Evolutionary conservation across 2,329 filamentous ascomycete genomes (phyloP), one percentile per base, ranked within the genome.

Genomic region (Curvularia hawaiiensis): DNA sequence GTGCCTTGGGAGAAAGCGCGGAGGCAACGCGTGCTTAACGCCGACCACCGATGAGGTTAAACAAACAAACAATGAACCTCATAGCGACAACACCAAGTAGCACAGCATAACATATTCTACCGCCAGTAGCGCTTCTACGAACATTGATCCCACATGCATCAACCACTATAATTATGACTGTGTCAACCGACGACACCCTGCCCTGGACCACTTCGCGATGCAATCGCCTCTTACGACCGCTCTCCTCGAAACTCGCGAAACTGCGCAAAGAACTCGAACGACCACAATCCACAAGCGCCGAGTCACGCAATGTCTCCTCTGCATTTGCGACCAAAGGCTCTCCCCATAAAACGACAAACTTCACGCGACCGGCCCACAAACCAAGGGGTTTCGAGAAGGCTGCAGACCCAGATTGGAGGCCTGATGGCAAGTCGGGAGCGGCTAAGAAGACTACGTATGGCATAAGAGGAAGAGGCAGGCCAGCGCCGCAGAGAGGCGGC

Each of bases 151-250:
- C 43, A 35, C 47, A 71, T 69, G 60, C 26, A 61, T 65, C 59
- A 39, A 41, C 14, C 38, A 50, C 57, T 44, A 68, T 65, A 69
- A 24, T 50, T 68, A 70, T 49, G 54, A 28, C 53, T 47, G 74
- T 74, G 72, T 61, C 70, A 56, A 59, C 60, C 22, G 70, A 70
- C 58, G 72, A 72, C 58, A 65, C 67, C 31, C 59, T 75, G 22
- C 72, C 76, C 46, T 80, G 78, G 77, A 80, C 76, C 8, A 75
- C 77, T 16, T 71, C 75, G 45, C 75, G 77, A 40, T 80, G 78
- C 64, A 78, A 78, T 56, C 74, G 78, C 50, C 67, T 80, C 4
- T 70, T 80, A 0, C 72, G 78, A 41, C 78, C 78, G 14, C 71
- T 80, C 12, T 74, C 75, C 16, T 77, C 75, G 14, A 75, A 78